Conservation (phyloP, 768 basidiomycete species). For the Daedaleopsis sinensis region DNA sequence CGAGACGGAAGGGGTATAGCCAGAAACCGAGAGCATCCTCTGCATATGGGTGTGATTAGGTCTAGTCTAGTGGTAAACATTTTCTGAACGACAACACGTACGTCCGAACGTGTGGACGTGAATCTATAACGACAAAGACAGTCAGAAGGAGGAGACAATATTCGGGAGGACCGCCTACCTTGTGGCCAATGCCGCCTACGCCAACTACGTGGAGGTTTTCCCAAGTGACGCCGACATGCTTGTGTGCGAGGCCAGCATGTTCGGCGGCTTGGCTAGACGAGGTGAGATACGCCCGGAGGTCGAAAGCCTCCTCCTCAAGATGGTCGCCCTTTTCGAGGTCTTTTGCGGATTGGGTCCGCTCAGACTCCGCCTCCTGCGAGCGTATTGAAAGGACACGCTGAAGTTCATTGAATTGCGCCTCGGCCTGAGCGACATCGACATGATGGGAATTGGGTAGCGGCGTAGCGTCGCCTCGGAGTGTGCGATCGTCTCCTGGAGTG, state of each 20-base stretch:
- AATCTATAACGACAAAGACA: slow-evolving; percentile 40
- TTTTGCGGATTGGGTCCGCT: not conserved
- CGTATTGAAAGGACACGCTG: slow-evolving; percentile 38
- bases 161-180: slow-evolving; percentile 40
- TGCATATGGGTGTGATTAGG: slow-evolving; percentile 18
- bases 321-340: slow-evolving; percentile 43
- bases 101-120: slow-evolving; percentile 64
- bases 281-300: slow-evolving; percentile 69
- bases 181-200: slow-evolving; percentile 54
- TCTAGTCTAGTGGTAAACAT: not conserved
- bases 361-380: slow-evolving; percentile 10
- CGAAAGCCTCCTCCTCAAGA: slow-evolving; percentile 47
- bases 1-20: slow-evolving; percentile 50
- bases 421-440: slow-evolving; percentile 54
- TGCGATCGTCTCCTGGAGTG: slow-evolving; percentile 32
- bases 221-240: slow-evolving; percentile 80
- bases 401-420: slow-evolving; percentile 58
- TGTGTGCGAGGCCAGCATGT: slow-evolving; percentile 67
- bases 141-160: not conserved
- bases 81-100: slow-evolving; percentile 30
- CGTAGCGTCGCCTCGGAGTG: slow-evolving; percentile 26
- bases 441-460: slow-evolving; percentile 29
- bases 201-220: slow-evolving; percentile 67
- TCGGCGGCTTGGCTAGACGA: slow-evolving; percentile 70
- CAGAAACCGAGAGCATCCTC: slow-evolving; percentile 59